These are phyloP conservation scores for Chenopodium formosanum DNA, from an alignment of 148 eudicot genomes.

Conservation along the genomic window DNA sequence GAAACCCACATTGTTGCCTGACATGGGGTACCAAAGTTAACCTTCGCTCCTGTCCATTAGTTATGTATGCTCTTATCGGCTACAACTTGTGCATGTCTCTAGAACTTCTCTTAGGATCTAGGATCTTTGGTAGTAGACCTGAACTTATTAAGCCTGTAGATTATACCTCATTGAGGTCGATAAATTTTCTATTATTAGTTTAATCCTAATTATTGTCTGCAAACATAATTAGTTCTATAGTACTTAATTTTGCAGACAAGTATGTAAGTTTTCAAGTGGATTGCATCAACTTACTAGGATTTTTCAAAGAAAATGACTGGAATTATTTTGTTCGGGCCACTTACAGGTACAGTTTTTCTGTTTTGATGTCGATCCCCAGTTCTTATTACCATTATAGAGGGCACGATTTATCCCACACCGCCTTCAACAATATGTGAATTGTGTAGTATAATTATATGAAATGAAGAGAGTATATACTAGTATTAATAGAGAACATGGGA, in stretches of 20 bases:
- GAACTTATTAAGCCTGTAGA: constrained; percentile 22
- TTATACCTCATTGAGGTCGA: constrained; percentile 21
- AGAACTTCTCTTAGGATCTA: constrained; percentile 19
- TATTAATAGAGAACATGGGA: neutral
- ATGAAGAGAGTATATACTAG: no score
- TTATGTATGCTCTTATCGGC: constrained; percentile 11
- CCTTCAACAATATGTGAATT: neutral
- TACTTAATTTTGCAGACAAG: constrained; percentile 1
- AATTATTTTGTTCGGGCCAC: neutral
- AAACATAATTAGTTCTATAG: neutral
- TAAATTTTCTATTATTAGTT: neutral
- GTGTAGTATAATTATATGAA: neutral
- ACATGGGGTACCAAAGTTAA: neutral
- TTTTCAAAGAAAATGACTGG: neutral
- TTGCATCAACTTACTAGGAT: neutral
- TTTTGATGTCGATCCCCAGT: neutral
- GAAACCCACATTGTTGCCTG: neutral
- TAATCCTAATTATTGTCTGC: constrained; percentile 1
- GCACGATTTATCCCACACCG: neutral
- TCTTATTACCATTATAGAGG: neutral
- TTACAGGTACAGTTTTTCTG: neutral
- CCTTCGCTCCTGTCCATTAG: constrained; percentile 16
- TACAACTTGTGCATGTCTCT: constrained; percentile 30
- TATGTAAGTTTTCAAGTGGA: constrained; percentile 1
- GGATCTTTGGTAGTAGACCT: constrained; percentile 15